These are phyloP conservation scores for Penicillium paxilli DNA, from an alignment of 495 filamentous ascomycete genomes.

Conservation along the genomic window DNA sequence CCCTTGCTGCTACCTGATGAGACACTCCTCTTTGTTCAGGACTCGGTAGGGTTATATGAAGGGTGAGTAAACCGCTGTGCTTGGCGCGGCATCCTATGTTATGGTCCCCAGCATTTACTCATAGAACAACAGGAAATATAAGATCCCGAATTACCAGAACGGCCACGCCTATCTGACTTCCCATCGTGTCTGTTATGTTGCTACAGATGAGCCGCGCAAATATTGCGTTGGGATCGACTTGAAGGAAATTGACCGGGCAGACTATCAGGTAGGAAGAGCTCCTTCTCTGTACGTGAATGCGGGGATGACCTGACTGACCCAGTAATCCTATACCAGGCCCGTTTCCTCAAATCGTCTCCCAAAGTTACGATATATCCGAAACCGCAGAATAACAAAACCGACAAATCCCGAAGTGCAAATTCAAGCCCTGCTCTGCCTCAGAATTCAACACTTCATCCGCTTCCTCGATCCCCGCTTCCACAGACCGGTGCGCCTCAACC, in stretches of 20 bases:
- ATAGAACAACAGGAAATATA: constrained; percentile 70
- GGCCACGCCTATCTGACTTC: constrained; percentile 96
- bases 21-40: constrained; percentile 88
- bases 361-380: constrained; percentile 91
- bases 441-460: constrained; percentile 16
- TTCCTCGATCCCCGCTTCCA: constrained; percentile 26
- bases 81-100: background rate
- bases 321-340: constrained; percentile 57
- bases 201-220: constrained; percentile 82
- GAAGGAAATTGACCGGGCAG: constrained; percentile 86
- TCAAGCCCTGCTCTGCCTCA: constrained; percentile 36
- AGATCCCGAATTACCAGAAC: constrained; percentile 91
- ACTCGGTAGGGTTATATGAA: constrained; percentile 96
- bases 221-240: constrained; percentile 82
- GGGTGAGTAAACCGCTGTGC: constrained; percentile 61
- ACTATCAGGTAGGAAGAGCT: constrained; percentile 71
- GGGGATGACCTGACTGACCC: background rate
- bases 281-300: background rate
- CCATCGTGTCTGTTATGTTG: constrained; percentile 92
- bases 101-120: constrained; percentile 14
- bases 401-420: constrained; percentile 33
- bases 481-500: constrained; percentile 19
- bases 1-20: constrained; percentile 90
- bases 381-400: constrained; percentile 52
- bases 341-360: constrained; percentile 91